Evolutionary conservation across 371 early-diverging fungal species (phyloP), one percentile per base, ranked within the genome.

Genomic region (Mortierella sp.): DNA sequence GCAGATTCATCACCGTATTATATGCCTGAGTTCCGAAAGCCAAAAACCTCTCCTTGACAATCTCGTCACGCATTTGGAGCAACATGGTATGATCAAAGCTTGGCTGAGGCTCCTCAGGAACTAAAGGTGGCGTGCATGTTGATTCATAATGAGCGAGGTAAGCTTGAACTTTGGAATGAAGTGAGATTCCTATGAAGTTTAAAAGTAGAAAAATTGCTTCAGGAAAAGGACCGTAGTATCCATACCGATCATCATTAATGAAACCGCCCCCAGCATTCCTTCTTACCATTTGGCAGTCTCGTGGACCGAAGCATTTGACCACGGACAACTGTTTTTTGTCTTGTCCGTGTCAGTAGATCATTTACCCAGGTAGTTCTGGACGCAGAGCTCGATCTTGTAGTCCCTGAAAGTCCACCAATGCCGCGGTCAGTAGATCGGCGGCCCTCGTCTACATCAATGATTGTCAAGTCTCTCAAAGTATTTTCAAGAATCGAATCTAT

Each of bases 1-100:
- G 62, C n/a, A 45, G 28, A 56, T 72, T 77, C 69, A 77, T 72
- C 44, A 59, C 53, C 2, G 56, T 55, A 51, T 77, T 66, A 25
- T 77, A 77, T 16, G 66, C 37, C 19, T 50, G 56, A 1, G 28
- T 48, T 2, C 71, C 76, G 3, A 48, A 30, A 6, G 56, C 45
- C 11, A 71, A 18, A 6, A 60, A 63, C 9, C 68, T 53, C 21
- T 74, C 66, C 5, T 57, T 23, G 53, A 4, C 9, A 37, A 26
- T 53, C 25, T 53, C 25, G 4, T 23, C 25, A 4, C 12, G 18
- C 21, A 53, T 12, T 53, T 53, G 53, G 26, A 23, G 4, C 25
- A 11, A 7, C 12, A 5, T 19, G 63, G 37, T 60, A 23, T 25
- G 47, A 26, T 29, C 56, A 28, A 16, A 57, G 57, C 6, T 52